Evolutionary conservation across 2,329 filamentous ascomycete genomes (phyloP).

Genomic region (Calonectria pauciramosa): DNA sequence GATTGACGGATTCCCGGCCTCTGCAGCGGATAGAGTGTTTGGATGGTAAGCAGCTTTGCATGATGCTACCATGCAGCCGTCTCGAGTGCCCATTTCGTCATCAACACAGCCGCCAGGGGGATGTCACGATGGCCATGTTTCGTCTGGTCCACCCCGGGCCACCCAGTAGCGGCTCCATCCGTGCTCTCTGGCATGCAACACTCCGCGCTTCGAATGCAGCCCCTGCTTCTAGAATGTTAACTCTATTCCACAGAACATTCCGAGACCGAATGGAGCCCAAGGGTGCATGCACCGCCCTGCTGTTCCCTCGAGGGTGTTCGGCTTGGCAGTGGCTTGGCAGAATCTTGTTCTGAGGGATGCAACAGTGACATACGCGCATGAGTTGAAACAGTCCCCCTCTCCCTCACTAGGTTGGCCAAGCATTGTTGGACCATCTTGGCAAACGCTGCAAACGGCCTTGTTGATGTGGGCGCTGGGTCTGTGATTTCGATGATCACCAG

Average conservation of each 20-base stretch:
- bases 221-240: conserved; percentile 9
- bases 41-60: not conserved
- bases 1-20: not conserved
- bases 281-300: not conserved
- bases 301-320: not conserved
- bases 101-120: not conserved
- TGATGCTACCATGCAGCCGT: not conserved
- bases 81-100: not conserved
- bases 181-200: not conserved
- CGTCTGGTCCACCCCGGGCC: not conserved
- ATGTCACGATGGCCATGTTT: conserved; percentile 7
- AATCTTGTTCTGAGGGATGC: conserved; percentile 1
- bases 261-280: not conserved
- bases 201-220: not conserved
- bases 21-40: not conserved
- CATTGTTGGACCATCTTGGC: not conserved
- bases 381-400: not conserved
- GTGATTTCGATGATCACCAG: conserved; percentile 1
- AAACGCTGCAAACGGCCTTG: not conserved
- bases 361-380: not conserved
- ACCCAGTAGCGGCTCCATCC: not conserved
- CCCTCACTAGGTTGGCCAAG: not conserved
- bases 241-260: not conserved
- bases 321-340: not conserved
- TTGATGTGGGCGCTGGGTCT: not conserved